A percentile compares a stretch with the other conserved stretches of the same genome.
phyloP scores from a whole-genome alignment of 2,329 filamentous ascomycete species.

The Cladophialophora yegresii region DNA sequence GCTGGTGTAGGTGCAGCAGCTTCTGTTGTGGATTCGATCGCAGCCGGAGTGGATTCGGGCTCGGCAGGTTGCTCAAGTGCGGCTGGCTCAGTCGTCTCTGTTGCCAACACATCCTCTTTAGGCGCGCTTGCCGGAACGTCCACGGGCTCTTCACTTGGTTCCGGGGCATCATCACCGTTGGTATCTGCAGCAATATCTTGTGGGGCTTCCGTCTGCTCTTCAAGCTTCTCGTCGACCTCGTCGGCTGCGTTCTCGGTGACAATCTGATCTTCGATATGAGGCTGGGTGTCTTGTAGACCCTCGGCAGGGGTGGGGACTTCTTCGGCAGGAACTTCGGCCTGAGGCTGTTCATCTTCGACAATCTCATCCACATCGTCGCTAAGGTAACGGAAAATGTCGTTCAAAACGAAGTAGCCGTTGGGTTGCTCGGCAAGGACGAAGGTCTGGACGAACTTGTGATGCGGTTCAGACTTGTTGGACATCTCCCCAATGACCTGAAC shows the following conservation, averaged over 20 bases:
- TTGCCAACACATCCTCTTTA: conserved; percentile 25
- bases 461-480: conserved; percentile 86
- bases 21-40: conserved; percentile 48
- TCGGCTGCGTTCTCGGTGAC: conserved; percentile 49
- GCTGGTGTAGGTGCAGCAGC: conserved; percentile 44
- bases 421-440: conserved; percentile 96
- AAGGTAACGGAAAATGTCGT: conserved; percentile 96
- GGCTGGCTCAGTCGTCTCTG: conserved; percentile 60
- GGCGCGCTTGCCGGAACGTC: conserved; percentile 19
- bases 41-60: conserved; percentile 44
- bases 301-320: conserved; percentile 45
- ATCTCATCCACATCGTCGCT: conserved; percentile 71
- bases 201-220: conserved; percentile 43
- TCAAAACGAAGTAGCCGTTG: conserved; percentile 96
- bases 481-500: conserved; percentile 98
- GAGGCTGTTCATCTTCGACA: conserved; percentile 46
- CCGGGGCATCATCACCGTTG: conserved; percentile 49
- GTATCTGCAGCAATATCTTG: conserved; percentile 47
- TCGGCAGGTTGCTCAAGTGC: conserved; percentile 21
- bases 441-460: conserved; percentile 96
- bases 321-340: conserved; percentile 39
- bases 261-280: conserved; percentile 42
- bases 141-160: conserved; percentile 45
- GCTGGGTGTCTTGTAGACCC: conserved; percentile 46
- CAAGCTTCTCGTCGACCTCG: conserved; percentile 73